phyloP scores from a whole-genome alignment of 2,329 filamentous ascomycete genomes.

The Fusarium tricinctum region DNA sequence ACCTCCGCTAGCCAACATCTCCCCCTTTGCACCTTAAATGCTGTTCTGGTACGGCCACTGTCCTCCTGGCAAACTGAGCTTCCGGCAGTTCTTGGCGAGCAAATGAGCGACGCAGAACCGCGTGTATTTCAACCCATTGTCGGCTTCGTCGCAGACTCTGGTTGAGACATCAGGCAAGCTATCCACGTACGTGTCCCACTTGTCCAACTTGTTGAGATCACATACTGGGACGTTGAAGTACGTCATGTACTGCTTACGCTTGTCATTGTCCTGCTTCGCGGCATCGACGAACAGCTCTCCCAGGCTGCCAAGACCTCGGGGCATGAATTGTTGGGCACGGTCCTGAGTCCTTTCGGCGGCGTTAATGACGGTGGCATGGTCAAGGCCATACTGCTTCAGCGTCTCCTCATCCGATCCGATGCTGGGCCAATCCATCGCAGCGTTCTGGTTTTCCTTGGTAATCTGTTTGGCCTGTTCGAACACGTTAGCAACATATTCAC shows the following conservation, averaged over 20 bases:
- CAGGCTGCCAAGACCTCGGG: background rate
- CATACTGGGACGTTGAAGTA: constrained; percentile 14
- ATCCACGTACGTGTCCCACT: background rate
- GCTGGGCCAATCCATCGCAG: background rate
- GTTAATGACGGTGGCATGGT: background rate
- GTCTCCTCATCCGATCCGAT: constrained; percentile 1
- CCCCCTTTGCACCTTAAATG: background rate
- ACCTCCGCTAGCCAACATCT: too few relatives aligned
- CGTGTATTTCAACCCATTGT: background rate
- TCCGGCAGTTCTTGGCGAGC: constrained; percentile 6
- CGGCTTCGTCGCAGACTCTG: too few relatives aligned
- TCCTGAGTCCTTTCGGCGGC: constrained; percentile 8
- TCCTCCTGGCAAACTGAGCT: constrained; percentile 1
- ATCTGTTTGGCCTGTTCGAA: constrained; percentile 10
- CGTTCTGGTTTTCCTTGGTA: background rate
- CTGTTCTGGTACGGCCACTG: constrained; percentile 11
- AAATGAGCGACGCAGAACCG: constrained; percentile 2
- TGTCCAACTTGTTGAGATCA: background rate
- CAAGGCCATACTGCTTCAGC: background rate
- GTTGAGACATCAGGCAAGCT: background rate
- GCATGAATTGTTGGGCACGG: background rate
- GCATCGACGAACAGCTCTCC: background rate
- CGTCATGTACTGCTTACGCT: background rate
- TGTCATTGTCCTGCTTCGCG: background rate
- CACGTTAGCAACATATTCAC: background rate